Conservation (phyloP, 2,329 filamentous ascomycete species). For the Byssothecium circinans region DNA sequence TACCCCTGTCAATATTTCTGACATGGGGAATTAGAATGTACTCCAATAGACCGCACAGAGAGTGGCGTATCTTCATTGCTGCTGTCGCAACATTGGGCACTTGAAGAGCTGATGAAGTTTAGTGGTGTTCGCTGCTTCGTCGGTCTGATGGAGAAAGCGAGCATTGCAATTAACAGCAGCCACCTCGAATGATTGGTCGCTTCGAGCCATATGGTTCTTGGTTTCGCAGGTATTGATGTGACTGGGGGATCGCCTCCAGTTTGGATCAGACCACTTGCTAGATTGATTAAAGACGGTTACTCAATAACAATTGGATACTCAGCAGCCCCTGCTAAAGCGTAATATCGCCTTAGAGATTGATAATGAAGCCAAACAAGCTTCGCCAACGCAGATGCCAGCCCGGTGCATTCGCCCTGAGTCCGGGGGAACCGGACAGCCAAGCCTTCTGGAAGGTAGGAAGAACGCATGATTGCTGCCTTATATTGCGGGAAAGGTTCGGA, state of each 20-base stretch:
- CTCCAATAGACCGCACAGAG: no score
- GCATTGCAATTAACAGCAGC: background rate
- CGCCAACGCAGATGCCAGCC: background rate
- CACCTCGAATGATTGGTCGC: no score
- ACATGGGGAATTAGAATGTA: slow-evolving; percentile 5
- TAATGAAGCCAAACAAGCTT: slow-evolving; percentile 19
- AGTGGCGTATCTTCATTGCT: no score
- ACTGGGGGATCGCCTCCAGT: background rate
- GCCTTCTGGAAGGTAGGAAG: background rate
- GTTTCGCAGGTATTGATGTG: no score
- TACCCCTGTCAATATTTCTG: slow-evolving; percentile 15
- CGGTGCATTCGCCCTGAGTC: background rate
- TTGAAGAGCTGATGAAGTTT: no score
- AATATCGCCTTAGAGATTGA: slow-evolving; percentile 16
- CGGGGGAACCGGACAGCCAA: background rate
- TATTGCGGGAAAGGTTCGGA: slow-evolving; percentile 28
- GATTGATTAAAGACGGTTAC: background rate
- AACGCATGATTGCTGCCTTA: slow-evolving; percentile 9
- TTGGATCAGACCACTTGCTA: background rate
- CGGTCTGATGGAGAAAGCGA: background rate
- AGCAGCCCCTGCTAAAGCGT: background rate
- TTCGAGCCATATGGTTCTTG: no score
- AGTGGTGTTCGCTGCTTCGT: background rate
- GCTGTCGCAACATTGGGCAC: no score
- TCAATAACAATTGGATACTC: background rate